Base-by-base conservation (phyloP, 768 basidiomycete species). In the Auricularia sp. region DNA sequence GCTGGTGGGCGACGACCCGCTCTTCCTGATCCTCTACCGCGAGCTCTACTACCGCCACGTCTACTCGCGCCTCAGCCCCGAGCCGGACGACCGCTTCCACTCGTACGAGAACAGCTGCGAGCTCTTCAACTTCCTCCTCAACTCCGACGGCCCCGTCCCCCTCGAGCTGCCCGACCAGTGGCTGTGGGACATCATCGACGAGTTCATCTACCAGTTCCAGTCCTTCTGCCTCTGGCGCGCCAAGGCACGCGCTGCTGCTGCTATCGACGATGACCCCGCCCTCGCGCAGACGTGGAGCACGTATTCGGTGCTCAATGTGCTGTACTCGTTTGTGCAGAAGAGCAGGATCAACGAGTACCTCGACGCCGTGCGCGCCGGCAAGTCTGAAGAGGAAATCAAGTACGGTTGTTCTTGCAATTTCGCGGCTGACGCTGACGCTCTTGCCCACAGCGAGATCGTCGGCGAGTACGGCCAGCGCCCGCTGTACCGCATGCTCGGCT, bases 311-410 rank as follows among this genome's bases (percentile, higher is more conserved):
- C 83, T 99, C 70, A 98, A 99, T 77, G 96, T 99, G 45, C 82
- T 99, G 34, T 99, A 99, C 79, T 98, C 94, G 21, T 83, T 99
- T 70, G 95, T 99, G 68, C 96, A 98, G 83, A 98, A 98, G 77
- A 92, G 90, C 4, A 88, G 87, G 75, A 91, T 94, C 76, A 94
- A 95, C 75, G 94, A 98, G 74, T 92, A 94, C 76, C 86, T 99
- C 66, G 73, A 79, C 66, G 95, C 96, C 6, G 83, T 87, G 65
- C 85, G 90, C 70, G 81, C 87, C 68, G 91, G 93, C 33, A 90
- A 90, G 75, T 81, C 84, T 8, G 78, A 83, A 0, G 93, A 94
- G 65, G 92, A 96, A 73, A 88, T 92, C 70, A 86, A 83, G 90
- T 95, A 68, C 67, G 89, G 84, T 13, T 33, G 21, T 54, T 59